Evolutionary conservation across 169 alveolate genomes (phyloP), one percentile per base, ranked within the genome.

Genomic region (Eimeria sp.): DNA sequence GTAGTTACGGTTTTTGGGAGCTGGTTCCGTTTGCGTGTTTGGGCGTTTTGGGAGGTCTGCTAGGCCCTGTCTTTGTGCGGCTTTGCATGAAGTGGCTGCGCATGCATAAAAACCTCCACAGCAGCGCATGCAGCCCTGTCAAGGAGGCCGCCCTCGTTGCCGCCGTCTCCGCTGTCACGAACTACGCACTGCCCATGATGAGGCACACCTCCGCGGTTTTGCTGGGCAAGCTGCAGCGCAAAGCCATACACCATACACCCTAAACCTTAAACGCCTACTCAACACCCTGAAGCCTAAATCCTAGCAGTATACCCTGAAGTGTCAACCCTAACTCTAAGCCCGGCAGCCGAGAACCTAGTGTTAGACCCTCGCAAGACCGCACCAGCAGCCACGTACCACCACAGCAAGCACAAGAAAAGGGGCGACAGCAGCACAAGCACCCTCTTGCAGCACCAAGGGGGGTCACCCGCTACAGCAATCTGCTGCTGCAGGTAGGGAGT

Each of bases 31-130:
- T 95, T 54, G 95, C 96, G 18, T 52, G 87, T n/a, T 62, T 95
- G 33, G 97, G 97, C 2, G 58, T 95, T 11, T 18, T 95, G n/a
- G 97, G 97, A 30, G 97, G 97, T 4, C 33, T 95, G 43, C 82
- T 95, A 49, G 97, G 97, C 91, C 90, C 97, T 16, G 95, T 62
- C 62, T 95, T 95, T 66, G 85, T 95, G 54, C 82, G 89, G 37
- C 90, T 95, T n/a, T 62, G 85, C 62, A 90, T 95, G 62, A 68
- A 46, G 37, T 91, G 96, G 96, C 60, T 72, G 87, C 77, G 83
- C 80, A 74, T 33, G 54, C 83, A 52, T 78, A 95, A 71, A n/a
- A n/a, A 60, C 33, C 49, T 30, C 14, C 37, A 4, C 11, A 25
- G 52, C n/a, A 78, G 27, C 82, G 43, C 71, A 54, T 37, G 89